A percentile compares a stretch with the other conserved stretches of the same genome.
These are phyloP conservation scores for Cyberlindnera xishuangbannaensis DNA, from an alignment of 805 yeast genomes.

Conservation along the genomic window DNA sequence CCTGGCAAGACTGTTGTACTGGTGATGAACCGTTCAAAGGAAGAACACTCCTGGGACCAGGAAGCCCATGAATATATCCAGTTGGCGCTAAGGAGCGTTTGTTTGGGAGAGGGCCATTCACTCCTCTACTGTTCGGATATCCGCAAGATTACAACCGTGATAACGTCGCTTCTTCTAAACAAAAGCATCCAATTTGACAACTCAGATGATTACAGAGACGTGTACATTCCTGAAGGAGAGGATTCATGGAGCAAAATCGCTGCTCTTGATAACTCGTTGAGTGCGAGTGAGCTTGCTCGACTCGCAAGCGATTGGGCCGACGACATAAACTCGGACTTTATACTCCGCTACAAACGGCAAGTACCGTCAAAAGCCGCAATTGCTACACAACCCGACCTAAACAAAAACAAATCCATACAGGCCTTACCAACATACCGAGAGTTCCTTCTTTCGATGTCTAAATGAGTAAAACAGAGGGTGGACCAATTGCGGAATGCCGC, in stretches of 20 bases:
- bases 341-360: too few relatives aligned
- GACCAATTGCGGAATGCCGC: neutral
- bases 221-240: conserved; percentile 41
- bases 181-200: neutral
- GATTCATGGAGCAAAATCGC: conserved; percentile 50
- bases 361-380: too few relatives aligned
- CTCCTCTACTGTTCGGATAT: conserved; percentile 9
- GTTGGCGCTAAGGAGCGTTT: conserved; percentile 26
- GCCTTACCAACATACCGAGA: neutral
- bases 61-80: conserved; percentile 27
- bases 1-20: conserved; percentile 1
- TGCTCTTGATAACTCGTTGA: conserved; percentile 23
- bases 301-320: too few relatives aligned
- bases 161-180: neutral
- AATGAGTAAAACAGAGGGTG: neutral
- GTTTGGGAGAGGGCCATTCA: conserved; percentile 7
- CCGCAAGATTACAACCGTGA: neutral
- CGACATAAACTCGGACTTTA: too few relatives aligned
- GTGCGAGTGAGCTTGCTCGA: conserved; percentile 1
- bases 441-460: neutral
- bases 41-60: conserved; percentile 14
- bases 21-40: neutral
- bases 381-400: too few relatives aligned
- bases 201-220: conserved; percentile 21
- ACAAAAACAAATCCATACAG: neutral